A percentile compares a stretch with the other conserved stretches of the same genome.
These are phyloP conservation scores for Lodderomyces orthopsilosis DNA, from an alignment of 1,139 yeast species.

Conservation along the genomic window DNA sequence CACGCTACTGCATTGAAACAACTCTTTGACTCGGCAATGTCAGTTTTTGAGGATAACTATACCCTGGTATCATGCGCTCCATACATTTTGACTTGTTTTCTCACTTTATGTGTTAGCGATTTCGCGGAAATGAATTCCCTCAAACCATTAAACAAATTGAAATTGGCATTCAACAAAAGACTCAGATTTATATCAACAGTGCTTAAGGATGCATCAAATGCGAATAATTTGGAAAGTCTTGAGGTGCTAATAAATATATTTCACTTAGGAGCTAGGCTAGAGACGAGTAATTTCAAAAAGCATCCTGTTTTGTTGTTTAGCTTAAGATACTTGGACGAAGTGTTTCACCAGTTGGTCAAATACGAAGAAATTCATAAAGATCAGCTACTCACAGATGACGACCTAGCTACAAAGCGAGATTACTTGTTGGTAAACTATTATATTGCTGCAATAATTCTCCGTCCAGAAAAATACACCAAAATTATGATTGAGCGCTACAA, in stretches of 20 bases:
- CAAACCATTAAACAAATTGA: slow-evolving; percentile 30
- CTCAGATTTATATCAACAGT: slow-evolving; percentile 33
- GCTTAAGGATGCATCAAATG: slow-evolving; percentile 31
- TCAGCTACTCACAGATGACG: slow-evolving; percentile 18
- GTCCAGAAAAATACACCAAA: slow-evolving; percentile 33
- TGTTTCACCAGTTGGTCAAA: slow-evolving; percentile 27
- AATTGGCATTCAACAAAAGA: slow-evolving; percentile 35
- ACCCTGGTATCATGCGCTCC: slow-evolving; percentile 24
- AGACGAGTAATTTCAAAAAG: slow-evolving; percentile 17
- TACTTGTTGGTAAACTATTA: slow-evolving; percentile 35
- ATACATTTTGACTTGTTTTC: slow-evolving; percentile 35
- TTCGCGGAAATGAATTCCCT: slow-evolving; percentile 29
- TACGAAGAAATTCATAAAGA: slow-evolving; percentile 17
- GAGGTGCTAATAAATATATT: slow-evolving; percentile 41
- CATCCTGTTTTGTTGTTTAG: slow-evolving; percentile 49
- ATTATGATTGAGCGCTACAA: slow-evolving; percentile 25
- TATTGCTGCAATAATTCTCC: slow-evolving; percentile 42
- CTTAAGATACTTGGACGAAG: slow-evolving; percentile 34
- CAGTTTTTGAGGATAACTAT: slow-evolving; percentile 32
- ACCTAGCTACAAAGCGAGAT: slow-evolving; percentile 21
- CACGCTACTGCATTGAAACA: slow-evolving; percentile 25
- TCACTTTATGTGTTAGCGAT: slow-evolving; percentile 36
- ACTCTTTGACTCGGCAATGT: slow-evolving; percentile 33
- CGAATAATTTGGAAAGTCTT: slow-evolving; percentile 41
- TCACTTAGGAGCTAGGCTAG: slow-evolving; percentile 41